phyloP scores from a whole-genome alignment of 2,329 filamentous ascomycete genomes.

The Paracoccidioides lutzii region DNA sequence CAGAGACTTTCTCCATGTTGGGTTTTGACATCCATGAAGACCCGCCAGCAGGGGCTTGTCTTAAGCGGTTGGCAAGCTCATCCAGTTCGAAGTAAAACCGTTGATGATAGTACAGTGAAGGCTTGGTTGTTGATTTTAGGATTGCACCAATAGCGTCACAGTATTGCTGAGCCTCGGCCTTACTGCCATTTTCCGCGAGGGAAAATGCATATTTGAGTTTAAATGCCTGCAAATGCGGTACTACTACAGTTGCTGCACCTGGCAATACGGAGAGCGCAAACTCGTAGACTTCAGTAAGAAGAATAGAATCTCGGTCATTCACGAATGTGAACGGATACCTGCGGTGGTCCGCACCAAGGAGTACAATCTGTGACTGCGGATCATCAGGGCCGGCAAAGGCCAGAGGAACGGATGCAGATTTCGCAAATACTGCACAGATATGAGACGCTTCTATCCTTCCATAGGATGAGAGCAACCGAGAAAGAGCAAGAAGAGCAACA shows the following conservation, averaged over 20 bases:
- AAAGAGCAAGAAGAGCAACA: conserved; percentile 64
- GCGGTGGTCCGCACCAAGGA: conserved; percentile 74
- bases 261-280: conserved; percentile 66
- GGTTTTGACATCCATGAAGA: conserved; percentile 90
- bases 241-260: conserved; percentile 42
- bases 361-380: conserved; percentile 59
- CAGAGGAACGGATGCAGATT: conserved; percentile 38
- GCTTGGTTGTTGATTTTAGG: conserved; percentile 66
- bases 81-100: conserved; percentile 64
- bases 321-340: conserved; percentile 58
- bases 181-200: conserved; percentile 71
- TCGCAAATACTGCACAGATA: conserved; percentile 82
- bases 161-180: conserved; percentile 76
- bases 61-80: conserved; percentile 70
- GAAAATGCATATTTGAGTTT: conserved; percentile 79
- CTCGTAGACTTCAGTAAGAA: conserved; percentile 93
- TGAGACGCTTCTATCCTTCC: conserved; percentile 84
- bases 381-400: conserved; percentile 79
- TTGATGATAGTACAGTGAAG: conserved; percentile 75
- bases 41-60: conserved; percentile 70
- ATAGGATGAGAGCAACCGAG: conserved; percentile 71
- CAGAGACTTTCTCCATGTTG: conserved; percentile 90
- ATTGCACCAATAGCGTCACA: conserved; percentile 69
- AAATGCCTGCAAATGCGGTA: conserved; percentile 78
- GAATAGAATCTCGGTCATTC: conserved; percentile 70